Evolutionary conservation across 2,329 filamentous ascomycete species (phyloP), one percentile per base, ranked within the genome.

Genomic region (Pezicula neosporulosa): DNA sequence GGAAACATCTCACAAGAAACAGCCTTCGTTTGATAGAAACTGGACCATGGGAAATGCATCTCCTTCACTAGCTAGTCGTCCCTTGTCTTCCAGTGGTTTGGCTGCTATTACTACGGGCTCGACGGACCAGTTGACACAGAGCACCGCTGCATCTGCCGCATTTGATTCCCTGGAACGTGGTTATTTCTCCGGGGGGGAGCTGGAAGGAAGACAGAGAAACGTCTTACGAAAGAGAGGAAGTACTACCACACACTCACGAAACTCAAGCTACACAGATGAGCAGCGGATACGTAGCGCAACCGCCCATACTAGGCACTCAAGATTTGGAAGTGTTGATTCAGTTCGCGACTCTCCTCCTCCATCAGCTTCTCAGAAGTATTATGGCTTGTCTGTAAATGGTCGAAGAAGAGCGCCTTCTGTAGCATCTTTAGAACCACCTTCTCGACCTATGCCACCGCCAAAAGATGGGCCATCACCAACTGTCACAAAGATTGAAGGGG

Each of bases 171-270:
- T 64, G 15, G 94, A 97, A 63, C 82, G 90, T 35, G 93, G 92
- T 21, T 97, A 97, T 68, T 96, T 97, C 65, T 97, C 93, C 7
- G 90, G 92, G 3, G 88, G 87, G 15, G 93, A 97, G 63, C 76
- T 85, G 10, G 91, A 97, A 56, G 81, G 81, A 41, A 83, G 87
- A 52, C 84, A 82, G 61, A 82, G 89, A 43, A 95, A 90, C 65
- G 77, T 94, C 44, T 74, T 97, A 57, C 90, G 89, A 68, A 95
- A 94, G 72, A 85, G 89, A 51, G 82, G 84, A 53, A 85, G 82
- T 55, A 59, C 57, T 50, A 72, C 73, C 18, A 73, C 70, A 27
- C 82, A 90, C 67, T 85, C 86, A 36, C 80, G 85, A 44, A 86
- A 88, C 60, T 83, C 87, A 12, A 96, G 89, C 69, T 87, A 90